These are phyloP conservation scores for Pichia paraexigua DNA, from an alignment of 805 yeast genomes.

Conservation along the genomic window DNA sequence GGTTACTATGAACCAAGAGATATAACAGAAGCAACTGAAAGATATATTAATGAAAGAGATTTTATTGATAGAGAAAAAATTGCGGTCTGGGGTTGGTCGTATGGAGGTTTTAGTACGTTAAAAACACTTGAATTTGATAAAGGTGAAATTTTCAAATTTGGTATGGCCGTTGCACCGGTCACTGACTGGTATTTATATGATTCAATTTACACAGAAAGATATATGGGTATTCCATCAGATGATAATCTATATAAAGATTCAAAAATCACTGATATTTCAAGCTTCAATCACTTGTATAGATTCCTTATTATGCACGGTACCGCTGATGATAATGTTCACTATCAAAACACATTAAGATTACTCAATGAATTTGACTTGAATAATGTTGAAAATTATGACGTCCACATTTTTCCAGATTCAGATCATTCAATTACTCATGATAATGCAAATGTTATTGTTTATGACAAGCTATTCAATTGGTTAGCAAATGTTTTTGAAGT, in stretches of 20 bases:
- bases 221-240: slow-evolving; percentile 49
- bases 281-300: slow-evolving; percentile 42
- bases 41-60: slow-evolving; percentile 37
- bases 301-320: slow-evolving; percentile 75
- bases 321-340: slow-evolving; percentile 79
- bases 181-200: slow-evolving; percentile 72
- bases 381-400: slow-evolving; percentile 66
- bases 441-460: slow-evolving; percentile 70
- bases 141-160: slow-evolving; percentile 59
- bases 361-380: slow-evolving; percentile 48
- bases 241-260: slow-evolving; percentile 48
- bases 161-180: slow-evolving; percentile 81
- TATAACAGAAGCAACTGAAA: slow-evolving; percentile 41
- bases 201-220: slow-evolving; percentile 73
- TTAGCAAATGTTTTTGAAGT: slow-evolving; percentile 43
- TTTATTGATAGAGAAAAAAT: slow-evolving; percentile 46
- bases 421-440: slow-evolving; percentile 78
- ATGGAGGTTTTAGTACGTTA: slow-evolving; percentile 72
- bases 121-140: slow-evolving; percentile 65
- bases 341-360: slow-evolving; percentile 58
- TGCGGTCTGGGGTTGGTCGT: slow-evolving; percentile 86
- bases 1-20: slow-evolving; percentile 79
- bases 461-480: slow-evolving; percentile 68
- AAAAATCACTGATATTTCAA: slow-evolving; percentile 32
- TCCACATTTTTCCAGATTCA: slow-evolving; percentile 87